A percentile compares a stretch with the other conserved stretches of the same genome.
phyloP scores from a whole-genome alignment of 306 rosid genomes.

The Fagus crenata region DNA sequence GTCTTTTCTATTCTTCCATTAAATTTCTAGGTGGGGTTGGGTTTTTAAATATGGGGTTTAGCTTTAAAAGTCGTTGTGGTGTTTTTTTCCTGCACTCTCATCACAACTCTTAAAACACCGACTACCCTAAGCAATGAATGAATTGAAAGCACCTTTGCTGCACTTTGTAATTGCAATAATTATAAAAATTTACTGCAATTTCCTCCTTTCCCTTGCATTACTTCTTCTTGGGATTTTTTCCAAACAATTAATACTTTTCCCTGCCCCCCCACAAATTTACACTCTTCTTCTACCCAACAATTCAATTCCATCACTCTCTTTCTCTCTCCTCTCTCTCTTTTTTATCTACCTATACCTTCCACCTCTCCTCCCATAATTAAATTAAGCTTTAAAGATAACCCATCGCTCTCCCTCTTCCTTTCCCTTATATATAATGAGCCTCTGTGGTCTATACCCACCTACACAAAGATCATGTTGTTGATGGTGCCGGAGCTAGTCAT shows the following conservation, averaged over 20 bases:
- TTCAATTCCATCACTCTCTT: conserved; percentile 51
- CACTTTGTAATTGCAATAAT: conserved; percentile 49
- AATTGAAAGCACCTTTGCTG: conserved; percentile 45
- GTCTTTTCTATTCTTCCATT: conserved; percentile 24
- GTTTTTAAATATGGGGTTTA: conserved; percentile 36
- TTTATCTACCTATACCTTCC: conserved; percentile 48
- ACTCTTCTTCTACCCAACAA: conserved; percentile 73
- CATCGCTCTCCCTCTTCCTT: conserved; percentile 47
- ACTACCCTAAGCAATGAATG: conserved; percentile 71
- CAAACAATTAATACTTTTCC: conserved; percentile 72
- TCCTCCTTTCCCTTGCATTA: conserved; percentile 25
- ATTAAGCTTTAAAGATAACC: conserved; percentile 58
- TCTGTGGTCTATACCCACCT: conserved; percentile 38
- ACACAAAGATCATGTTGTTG: conserved; percentile 33
- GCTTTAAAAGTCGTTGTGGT: conserved; percentile 54
- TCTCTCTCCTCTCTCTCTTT: conserved; percentile 43
- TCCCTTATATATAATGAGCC: conserved; percentile 53
- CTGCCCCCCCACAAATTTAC: conserved; percentile 75
- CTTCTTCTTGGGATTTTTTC: conserved; percentile 65
- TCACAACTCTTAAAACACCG: conserved; percentile 57
- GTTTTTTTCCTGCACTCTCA: conserved; percentile 20
- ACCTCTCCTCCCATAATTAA: conserved; percentile 59
- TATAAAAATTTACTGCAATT: conserved; percentile 56
- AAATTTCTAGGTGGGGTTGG: conserved; percentile 31
- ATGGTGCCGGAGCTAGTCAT: conserved; percentile 26